These are phyloP conservation scores for Lasiosphaeriaceae sp. DNA, from an alignment of 495 filamentous ascomycete genomes.

Conservation along the genomic window DNA sequence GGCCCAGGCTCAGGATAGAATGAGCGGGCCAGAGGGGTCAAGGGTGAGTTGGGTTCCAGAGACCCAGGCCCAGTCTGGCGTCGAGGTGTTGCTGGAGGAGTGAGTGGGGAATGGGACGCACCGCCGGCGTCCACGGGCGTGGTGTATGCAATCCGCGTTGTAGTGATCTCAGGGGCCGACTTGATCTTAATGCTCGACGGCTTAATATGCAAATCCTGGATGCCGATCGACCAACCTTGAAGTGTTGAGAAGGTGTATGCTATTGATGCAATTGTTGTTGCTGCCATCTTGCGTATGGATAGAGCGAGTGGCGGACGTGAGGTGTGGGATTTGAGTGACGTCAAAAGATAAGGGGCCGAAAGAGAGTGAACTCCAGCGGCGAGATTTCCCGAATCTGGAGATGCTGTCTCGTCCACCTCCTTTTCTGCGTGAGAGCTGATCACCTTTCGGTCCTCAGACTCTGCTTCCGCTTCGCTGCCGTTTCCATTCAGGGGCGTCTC, in stretches of 20 bases:
- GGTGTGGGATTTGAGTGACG: constrained; percentile 78
- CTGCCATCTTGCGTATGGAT: constrained; percentile 61
- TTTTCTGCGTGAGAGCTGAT: neutral
- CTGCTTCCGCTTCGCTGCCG: constrained; percentile 1
- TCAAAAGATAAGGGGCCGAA: constrained; percentile 56
- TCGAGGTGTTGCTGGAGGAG: constrained; percentile 23
- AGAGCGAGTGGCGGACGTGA: constrained; percentile 75
- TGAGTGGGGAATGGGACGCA: constrained; percentile 2
- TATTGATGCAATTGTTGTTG: constrained; percentile 69
- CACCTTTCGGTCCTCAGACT: neutral
- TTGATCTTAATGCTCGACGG: constrained; percentile 18
- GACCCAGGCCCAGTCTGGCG: neutral
- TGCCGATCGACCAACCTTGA: constrained; percentile 79
- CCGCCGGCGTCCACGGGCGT: constrained; percentile 22
- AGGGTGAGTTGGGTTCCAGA: constrained; percentile 3
- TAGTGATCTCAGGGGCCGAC: constrained; percentile 42
- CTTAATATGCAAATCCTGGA: constrained; percentile 76
- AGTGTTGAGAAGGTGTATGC: constrained; percentile 73
- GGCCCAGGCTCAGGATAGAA: constrained; percentile 42
- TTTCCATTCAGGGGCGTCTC: neutral
- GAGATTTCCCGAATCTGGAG: neutral
- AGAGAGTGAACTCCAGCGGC: neutral
- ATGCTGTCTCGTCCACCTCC: neutral
- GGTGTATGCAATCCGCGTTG: constrained; percentile 43
- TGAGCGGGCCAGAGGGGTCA: neutral